Percentiles rank a stretch among this genome's conserved stretches.
Conservation (phyloP, 495 filamentous ascomycete genomes). For the Pyrenula aspistea region DNA sequence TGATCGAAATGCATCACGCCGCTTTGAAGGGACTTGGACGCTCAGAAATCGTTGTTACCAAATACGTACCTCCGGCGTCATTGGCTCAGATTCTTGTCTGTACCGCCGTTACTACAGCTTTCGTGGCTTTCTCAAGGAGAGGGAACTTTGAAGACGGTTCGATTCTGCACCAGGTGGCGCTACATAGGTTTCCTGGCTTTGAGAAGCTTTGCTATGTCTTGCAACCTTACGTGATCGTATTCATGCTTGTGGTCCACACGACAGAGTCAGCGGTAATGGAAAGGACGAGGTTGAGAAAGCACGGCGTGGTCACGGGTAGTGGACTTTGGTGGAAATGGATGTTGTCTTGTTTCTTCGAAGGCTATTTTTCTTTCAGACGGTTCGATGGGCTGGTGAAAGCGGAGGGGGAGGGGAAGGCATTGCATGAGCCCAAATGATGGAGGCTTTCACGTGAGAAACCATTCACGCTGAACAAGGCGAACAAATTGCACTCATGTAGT, state of each 20-base stretch:
- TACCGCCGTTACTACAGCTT: conserved; percentile 26
- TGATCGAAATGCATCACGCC: conserved; percentile 57
- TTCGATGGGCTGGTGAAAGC: conserved; percentile 43
- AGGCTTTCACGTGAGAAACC: no score
- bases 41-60: conserved; percentile 41
- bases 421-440: conserved; percentile 14
- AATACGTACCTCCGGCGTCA: conserved; percentile 36
- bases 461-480: no score
- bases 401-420: conserved; percentile 31
- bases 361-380: conserved; percentile 36
- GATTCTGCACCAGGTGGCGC: conserved; percentile 32
- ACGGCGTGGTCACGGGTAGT: conserved; percentile 39
- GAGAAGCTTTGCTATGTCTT: conserved; percentile 35
- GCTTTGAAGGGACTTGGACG: conserved; percentile 39
- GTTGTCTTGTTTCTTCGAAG: conserved; percentile 45
- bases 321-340: conserved; percentile 53
- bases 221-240: conserved; percentile 30
- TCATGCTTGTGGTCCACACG: conserved; percentile 39
- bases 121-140: conserved; percentile 29
- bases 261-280: conserved; percentile 40
- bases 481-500: no score
- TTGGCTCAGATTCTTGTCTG: conserved; percentile 29
- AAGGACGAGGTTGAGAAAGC: conserved; percentile 34
- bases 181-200: conserved; percentile 34
- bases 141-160: conserved; percentile 45